Evolutionary conservation across 768 basidiomycete genomes (phyloP).

Genomic region (Pleurotus salmoneostramineus): DNA sequence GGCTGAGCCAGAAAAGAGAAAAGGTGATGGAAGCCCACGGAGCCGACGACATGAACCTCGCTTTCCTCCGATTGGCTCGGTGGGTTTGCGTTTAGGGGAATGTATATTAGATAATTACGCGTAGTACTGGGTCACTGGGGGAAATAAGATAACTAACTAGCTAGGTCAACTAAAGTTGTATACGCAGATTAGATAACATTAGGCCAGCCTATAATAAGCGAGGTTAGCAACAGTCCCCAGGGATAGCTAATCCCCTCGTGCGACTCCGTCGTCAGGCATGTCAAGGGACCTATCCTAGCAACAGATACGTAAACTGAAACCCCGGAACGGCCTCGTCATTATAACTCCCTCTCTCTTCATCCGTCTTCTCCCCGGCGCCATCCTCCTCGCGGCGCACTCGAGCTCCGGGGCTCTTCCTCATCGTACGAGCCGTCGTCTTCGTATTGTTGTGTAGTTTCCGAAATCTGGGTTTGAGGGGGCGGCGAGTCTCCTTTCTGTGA

Average conservation of each 20-base stretch:
- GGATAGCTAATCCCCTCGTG: slow-evolving; percentile 29
- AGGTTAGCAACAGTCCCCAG: background rate
- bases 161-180: background rate
- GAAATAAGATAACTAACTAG: background rate
- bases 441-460: slow-evolving; percentile 23
- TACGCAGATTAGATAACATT: background rate
- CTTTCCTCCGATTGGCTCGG: slow-evolving; percentile 8
- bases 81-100: slow-evolving; percentile 2
- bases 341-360: slow-evolving; percentile 4
- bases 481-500: slow-evolving; percentile 6
- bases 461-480: slow-evolving; percentile 19
- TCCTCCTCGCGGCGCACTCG: slow-evolving; percentile 21
- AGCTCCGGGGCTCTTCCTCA: slow-evolving; percentile 19
- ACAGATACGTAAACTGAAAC: slow-evolving; percentile 42
- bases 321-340: slow-evolving; percentile 15
- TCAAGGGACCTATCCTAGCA: slow-evolving; percentile 43
- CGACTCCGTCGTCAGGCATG: slow-evolving; percentile 46
- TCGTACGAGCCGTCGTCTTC: slow-evolving; percentile 29
- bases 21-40: slow-evolving; percentile 28
- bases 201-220: background rate
- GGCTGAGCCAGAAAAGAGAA: slow-evolving; percentile 38
- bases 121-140: background rate
- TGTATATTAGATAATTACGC: slow-evolving; percentile 11
- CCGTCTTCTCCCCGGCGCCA: slow-evolving; percentile 11
- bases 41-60: slow-evolving; percentile 26